Evolutionary conservation across 495 filamentous ascomycete genomes (phyloP).

Genomic region (Pyronema domesticum): DNA sequence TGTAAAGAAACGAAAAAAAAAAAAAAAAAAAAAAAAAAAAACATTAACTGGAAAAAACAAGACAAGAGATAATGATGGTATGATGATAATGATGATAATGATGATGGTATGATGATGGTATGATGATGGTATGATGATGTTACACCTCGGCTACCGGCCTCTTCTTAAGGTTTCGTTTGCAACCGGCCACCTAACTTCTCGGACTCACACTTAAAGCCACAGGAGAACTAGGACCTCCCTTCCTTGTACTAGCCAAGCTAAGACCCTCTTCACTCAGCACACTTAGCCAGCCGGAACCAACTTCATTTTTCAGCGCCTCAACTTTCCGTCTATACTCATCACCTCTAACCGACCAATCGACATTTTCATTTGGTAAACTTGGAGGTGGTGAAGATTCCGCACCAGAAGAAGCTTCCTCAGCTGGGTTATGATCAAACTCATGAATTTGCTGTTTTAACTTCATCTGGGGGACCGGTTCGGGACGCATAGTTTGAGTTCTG

Average conservation of each 20-base stretch:
- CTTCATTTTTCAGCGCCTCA: constrained; percentile 64
- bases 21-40: background rate
- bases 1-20: background rate
- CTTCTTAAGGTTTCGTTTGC: background rate
- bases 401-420: constrained; percentile 21
- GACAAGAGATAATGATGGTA: background rate
- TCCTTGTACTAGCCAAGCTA: constrained; percentile 31
- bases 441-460: background rate
- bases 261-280: constrained; percentile 61
- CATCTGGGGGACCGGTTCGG: background rate
- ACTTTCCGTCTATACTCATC: constrained; percentile 73
- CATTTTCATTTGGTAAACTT: constrained; percentile 29
- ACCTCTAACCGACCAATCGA: constrained; percentile 49
- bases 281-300: constrained; percentile 69
- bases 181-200: background rate
- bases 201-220: background rate
- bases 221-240: background rate
- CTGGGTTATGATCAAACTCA: background rate
- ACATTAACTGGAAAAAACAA: background rate
- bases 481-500: background rate
- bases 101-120: background rate
- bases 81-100: background rate
- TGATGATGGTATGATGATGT: background rate
- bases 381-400: constrained; percentile 26
- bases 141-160: background rate